These are phyloP conservation scores for Ricinus communis DNA, from an alignment of 345 rosid species.

Conservation along the genomic window DNA sequence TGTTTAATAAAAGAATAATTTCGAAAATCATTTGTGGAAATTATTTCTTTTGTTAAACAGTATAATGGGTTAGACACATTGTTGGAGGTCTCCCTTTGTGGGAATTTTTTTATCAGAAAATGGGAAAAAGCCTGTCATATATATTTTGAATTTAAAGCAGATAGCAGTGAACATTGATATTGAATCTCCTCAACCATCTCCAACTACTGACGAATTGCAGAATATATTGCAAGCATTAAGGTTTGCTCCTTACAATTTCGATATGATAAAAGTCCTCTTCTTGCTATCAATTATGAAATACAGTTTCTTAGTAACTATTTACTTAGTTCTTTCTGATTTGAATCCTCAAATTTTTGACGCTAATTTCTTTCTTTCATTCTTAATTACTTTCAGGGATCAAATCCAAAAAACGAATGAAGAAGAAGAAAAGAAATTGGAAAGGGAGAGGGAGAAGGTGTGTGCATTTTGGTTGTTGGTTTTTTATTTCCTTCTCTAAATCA, in stretches of 20 bases:
- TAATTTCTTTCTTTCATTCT: neutral
- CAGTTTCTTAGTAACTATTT: too few relatives aligned
- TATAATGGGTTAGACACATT: too few relatives aligned
- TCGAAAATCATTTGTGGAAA: too few relatives aligned
- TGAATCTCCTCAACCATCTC: constrained; percentile 47
- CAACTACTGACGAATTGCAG: constrained; percentile 43
- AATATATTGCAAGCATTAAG: constrained; percentile 52
- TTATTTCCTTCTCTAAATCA: neutral
- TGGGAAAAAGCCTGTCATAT: too few relatives aligned
- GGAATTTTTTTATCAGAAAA: too few relatives aligned
- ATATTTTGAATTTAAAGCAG: constrained; percentile 41
- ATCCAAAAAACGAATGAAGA: constrained; percentile 44
- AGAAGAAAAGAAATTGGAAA: constrained; percentile 48
- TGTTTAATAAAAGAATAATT: too few relatives aligned
- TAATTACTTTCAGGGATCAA: constrained; percentile 44
- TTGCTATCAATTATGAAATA: too few relatives aligned
- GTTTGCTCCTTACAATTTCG: constrained; percentile 33
- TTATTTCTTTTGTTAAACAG: too few relatives aligned
- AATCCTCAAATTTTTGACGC: neutral
- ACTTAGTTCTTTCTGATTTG: neutral
- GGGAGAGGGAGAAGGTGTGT: constrained; percentile 66
- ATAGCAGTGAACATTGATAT: constrained; percentile 65
- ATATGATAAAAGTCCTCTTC: too few relatives aligned
- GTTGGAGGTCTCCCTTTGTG: too few relatives aligned
- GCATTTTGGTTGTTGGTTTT: neutral